Evolutionary conservation across 2,329 filamentous ascomycete species (phyloP).

Genomic region (Arthrobotrys conoides): DNA sequence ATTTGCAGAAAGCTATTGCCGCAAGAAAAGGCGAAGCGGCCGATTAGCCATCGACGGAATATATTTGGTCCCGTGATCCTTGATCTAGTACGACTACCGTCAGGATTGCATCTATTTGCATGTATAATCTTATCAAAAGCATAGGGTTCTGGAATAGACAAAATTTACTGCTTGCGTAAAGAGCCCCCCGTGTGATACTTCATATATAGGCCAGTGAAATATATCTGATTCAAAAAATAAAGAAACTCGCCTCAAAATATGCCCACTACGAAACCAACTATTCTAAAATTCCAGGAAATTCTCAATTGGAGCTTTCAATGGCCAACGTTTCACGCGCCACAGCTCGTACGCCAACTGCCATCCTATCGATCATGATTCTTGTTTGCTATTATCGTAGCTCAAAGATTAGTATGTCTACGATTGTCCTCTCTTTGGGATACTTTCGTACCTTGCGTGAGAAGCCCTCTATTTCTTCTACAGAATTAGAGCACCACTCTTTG

Average conservation of each 20-base stretch:
- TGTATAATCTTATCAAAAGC: slow-evolving; percentile 14
- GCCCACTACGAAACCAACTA: no score
- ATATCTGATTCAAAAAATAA: no score
- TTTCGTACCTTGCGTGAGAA: slow-evolving; percentile 26
- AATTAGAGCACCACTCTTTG: slow-evolving; percentile 24
- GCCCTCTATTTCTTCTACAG: slow-evolving; percentile 29
- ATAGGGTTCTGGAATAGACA: slow-evolving; percentile 35
- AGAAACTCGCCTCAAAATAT: no score
- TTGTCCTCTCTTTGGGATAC: background rate
- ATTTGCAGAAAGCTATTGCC: slow-evolving; percentile 69
- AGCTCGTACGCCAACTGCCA: slow-evolving; percentile 11
- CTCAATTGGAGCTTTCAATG: slow-evolving; percentile 7
- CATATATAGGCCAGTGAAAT: no score
- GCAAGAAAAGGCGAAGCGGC: slow-evolving; percentile 63
- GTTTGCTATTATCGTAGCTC: slow-evolving; percentile 12
- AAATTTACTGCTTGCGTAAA: background rate
- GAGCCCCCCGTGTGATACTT: no score
- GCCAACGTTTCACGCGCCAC: slow-evolving; percentile 32
- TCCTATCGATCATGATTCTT: slow-evolving; percentile 42
- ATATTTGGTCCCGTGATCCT: background rate
- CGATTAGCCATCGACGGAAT: slow-evolving; percentile 41
- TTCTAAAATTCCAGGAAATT: background rate
- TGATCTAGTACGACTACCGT: background rate
- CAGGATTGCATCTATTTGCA: background rate
- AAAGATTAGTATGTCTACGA: background rate